phyloP scores from a whole-genome alignment of 2,329 filamentous ascomycete species.

The Pyricularia sp. region DNA sequence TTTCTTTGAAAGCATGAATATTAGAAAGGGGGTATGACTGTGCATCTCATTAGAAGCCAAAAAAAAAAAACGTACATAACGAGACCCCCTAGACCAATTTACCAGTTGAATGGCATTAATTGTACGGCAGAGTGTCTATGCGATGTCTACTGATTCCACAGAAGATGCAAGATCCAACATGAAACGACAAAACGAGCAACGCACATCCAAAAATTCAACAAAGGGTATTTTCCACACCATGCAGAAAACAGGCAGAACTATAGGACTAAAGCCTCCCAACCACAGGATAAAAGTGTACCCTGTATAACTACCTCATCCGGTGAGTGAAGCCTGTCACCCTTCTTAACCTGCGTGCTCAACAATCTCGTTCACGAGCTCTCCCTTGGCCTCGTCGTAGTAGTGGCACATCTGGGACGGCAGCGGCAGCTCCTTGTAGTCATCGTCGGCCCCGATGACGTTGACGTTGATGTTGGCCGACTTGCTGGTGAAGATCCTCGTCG shows the following conservation, averaged over 20 bases:
- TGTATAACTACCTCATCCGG: not conserved
- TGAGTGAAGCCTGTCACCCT: not conserved
- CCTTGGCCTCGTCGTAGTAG: slow-evolving; percentile 58
- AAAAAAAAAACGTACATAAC: not conserved
- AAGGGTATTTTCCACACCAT: not conserved
- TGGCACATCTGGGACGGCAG: slow-evolving; percentile 85
- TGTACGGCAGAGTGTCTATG: not conserved
- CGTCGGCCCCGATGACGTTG: slow-evolving; percentile 65
- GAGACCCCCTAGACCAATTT: not conserved
- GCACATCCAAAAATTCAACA: not conserved
- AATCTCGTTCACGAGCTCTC: slow-evolving; percentile 81
- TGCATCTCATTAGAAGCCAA: too few relatives aligned
- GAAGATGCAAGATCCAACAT: not conserved
- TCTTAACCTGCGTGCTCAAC: slow-evolving; percentile 74
- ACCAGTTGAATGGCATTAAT: not conserved
- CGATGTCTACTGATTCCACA: not conserved
- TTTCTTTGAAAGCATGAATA: too few relatives aligned
- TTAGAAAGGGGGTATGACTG: too few relatives aligned
- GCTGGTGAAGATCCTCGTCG: slow-evolving; percentile 78
- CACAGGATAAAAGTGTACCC: not conserved
- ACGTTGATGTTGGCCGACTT: slow-evolving; percentile 85
- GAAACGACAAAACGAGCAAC: not conserved
- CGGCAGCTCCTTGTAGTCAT: slow-evolving; percentile 80
- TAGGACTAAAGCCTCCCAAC: not conserved
- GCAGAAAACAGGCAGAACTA: not conserved